These are phyloP conservation scores for Neurospora sp. DNA, from an alignment of 495 filamentous ascomycete species.

Conservation along the genomic window DNA sequence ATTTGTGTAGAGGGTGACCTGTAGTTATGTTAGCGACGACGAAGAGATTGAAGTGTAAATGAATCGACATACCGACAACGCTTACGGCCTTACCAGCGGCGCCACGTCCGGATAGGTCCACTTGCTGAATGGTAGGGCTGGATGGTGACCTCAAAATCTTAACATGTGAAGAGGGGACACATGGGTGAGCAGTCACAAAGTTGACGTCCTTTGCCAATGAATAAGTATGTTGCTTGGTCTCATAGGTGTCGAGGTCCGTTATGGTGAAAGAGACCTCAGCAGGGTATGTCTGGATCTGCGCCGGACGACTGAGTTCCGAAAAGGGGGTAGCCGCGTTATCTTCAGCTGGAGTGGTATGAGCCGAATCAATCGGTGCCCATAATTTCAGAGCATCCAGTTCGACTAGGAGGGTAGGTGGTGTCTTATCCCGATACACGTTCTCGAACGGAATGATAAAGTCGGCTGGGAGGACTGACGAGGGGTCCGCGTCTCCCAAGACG, in stretches of 20 bases:
- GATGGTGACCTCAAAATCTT: conserved; percentile 38
- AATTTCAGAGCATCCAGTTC: conserved; percentile 37
- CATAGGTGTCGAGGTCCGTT: conserved; percentile 23
- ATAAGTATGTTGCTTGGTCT: conserved; percentile 33
- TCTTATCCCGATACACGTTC: conserved; percentile 33
- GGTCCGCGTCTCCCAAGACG: conserved; percentile 41
- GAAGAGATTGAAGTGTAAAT: background rate
- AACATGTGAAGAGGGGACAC: conserved; percentile 44
- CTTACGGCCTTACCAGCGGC: conserved; percentile 30
- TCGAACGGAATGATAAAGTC: conserved; percentile 50
- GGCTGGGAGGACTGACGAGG: conserved; percentile 38
- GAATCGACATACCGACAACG: conserved; percentile 25
- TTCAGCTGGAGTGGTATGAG: conserved; percentile 23
- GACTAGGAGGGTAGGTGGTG: conserved; percentile 28
- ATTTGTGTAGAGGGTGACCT: conserved; percentile 58
- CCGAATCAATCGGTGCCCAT: conserved; percentile 22
- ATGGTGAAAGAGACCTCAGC: conserved; percentile 45
- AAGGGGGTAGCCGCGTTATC: conserved; percentile 24
- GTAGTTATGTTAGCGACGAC: conserved; percentile 10
- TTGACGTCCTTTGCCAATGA: conserved; percentile 51
- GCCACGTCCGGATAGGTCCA: conserved; percentile 35
- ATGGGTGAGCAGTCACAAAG: conserved; percentile 58
- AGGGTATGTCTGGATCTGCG: conserved; percentile 35
- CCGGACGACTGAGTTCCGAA: conserved; percentile 22
- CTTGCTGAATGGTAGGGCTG: conserved; percentile 41